A percentile compares a stretch with the other conserved stretches of the same genome.
These are phyloP conservation scores for Gossypium anomalum DNA, from an alignment of 345 rosid genomes.

Conservation along the genomic window DNA sequence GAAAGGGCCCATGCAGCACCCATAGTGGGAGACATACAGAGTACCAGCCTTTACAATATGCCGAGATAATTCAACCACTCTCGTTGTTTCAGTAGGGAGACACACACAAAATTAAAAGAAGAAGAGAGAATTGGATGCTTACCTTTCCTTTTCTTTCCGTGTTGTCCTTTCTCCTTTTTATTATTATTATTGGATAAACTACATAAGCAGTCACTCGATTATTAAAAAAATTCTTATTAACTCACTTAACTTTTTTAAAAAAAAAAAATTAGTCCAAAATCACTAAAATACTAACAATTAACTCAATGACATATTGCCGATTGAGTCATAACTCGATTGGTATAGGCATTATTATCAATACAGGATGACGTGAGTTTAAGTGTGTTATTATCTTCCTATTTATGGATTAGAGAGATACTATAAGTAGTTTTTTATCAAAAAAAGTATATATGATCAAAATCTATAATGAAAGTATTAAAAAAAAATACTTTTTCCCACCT, in stretches of 20 bases:
- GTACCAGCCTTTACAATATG: not conserved
- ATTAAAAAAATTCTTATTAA: too few species aligned
- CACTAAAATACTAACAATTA: too few species aligned
- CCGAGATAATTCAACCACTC: not conserved
- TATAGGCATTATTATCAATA: rapidly evolving
- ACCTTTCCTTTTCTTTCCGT: constrained; percentile 33
- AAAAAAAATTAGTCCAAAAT: too few species aligned
- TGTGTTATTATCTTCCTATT: too few species aligned
- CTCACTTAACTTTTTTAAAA: too few species aligned
- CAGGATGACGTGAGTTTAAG: rapidly evolving
- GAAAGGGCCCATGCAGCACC: constrained; percentile 51
- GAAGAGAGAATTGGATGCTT: not conserved
- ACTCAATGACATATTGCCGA: too few species aligned
- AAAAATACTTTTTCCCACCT: too few species aligned
- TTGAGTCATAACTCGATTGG: too few species aligned
- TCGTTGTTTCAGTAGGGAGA: not conserved
- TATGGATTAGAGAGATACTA: rapidly evolving
- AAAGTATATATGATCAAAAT: too few species aligned
- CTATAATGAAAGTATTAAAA: too few species aligned
- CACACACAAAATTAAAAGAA: not conserved
- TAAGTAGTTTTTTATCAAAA: rapidly evolving
- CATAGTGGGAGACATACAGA: constrained; percentile 46
- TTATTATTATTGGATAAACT: too few species aligned
- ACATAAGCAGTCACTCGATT: rapidly evolving
- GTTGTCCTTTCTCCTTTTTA: not conserved